These are phyloP conservation scores for Rhizopus delemar DNA, from an alignment of 371 early-diverging fungal species.

Conservation along the genomic window DNA sequence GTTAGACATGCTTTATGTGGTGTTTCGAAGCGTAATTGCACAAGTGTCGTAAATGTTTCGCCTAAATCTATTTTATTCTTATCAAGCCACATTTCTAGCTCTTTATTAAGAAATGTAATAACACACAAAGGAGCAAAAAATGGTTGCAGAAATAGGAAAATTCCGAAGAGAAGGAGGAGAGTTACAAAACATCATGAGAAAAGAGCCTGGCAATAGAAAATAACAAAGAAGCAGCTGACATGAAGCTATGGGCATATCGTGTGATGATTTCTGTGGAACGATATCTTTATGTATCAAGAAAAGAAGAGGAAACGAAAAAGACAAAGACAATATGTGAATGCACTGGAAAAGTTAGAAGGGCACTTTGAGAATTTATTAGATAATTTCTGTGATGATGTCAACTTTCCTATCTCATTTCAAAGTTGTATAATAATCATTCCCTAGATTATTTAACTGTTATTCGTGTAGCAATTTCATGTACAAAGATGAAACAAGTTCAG, in stretches of 20 bases:
- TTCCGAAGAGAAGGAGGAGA: neutral
- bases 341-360: slow-evolving; percentile 58
- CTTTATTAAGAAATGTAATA: neutral
- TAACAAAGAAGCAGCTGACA: slow-evolving; percentile 14
- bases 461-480: slow-evolving; percentile 57
- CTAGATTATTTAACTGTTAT: slow-evolving; percentile 51
- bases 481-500: slow-evolving; percentile 27
- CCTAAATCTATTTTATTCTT: slow-evolving; percentile 6
- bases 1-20: neutral
- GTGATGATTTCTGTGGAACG: slow-evolving; percentile 24
- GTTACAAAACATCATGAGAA: slow-evolving; percentile 15
- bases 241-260: slow-evolving; percentile 10
- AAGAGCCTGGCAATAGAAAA: slow-evolving; percentile 6
- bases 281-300: slow-evolving; percentile 24
- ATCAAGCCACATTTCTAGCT: neutral
- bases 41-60: slow-evolving; percentile 1
- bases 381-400: slow-evolving; percentile 1
- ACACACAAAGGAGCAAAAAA: neutral
- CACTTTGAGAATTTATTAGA: slow-evolving; percentile 48
- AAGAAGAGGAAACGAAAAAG: slow-evolving; percentile 54
- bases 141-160: slow-evolving; percentile 9
- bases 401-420: slow-evolving; percentile 52
- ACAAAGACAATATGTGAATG: slow-evolving; percentile 61
- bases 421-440: slow-evolving; percentile 67
- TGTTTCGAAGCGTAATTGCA: neutral